Percentiles rank a stretch among this genome's conserved stretches.
These are phyloP conservation scores for Kregervanrija fluxuum DNA, from an alignment of 805 yeast genomes.

Conservation along the genomic window DNA sequence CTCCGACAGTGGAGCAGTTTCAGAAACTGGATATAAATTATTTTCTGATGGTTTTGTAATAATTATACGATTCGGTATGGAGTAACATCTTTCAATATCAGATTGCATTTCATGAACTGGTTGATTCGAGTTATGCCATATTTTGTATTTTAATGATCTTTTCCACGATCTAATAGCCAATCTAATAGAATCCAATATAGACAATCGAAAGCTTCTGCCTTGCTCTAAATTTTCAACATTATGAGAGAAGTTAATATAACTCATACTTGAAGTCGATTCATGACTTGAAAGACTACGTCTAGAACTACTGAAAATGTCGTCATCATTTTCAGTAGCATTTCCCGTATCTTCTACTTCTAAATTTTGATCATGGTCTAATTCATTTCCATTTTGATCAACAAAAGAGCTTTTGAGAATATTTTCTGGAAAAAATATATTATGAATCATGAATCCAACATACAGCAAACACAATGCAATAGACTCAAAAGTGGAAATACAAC, in stretches of 20 bases:
- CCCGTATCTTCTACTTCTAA: background rate
- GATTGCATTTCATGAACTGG: too few relatives aligned
- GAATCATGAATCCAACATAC: conserved; percentile 52
- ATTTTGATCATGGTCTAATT: background rate
- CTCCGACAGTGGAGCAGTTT: too few relatives aligned
- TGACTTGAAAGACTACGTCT: background rate
- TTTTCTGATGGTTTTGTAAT: too few relatives aligned
- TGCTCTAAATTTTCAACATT: conserved; percentile 23
- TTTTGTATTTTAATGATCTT: conserved; percentile 4
- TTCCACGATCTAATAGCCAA: conserved; percentile 12
- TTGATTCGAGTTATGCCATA: background rate
- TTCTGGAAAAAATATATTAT: conserved; percentile 23
- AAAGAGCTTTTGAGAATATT: conserved; percentile 15
- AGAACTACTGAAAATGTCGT: too few relatives aligned
- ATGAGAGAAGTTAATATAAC: conserved; percentile 14
- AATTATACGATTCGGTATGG: too few relatives aligned
- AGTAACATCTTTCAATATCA: too few relatives aligned
- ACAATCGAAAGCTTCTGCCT: conserved; percentile 21
- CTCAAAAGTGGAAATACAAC: conserved; percentile 45
- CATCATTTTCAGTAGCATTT: background rate
- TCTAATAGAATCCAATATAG: conserved; percentile 27
- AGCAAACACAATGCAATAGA: conserved; percentile 44
- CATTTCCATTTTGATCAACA: background rate
- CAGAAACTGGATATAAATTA: too few relatives aligned
- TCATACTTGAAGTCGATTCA: conserved; percentile 6